Conservation (phyloP, 306 rosid species). For the Vicia faba region DNA sequence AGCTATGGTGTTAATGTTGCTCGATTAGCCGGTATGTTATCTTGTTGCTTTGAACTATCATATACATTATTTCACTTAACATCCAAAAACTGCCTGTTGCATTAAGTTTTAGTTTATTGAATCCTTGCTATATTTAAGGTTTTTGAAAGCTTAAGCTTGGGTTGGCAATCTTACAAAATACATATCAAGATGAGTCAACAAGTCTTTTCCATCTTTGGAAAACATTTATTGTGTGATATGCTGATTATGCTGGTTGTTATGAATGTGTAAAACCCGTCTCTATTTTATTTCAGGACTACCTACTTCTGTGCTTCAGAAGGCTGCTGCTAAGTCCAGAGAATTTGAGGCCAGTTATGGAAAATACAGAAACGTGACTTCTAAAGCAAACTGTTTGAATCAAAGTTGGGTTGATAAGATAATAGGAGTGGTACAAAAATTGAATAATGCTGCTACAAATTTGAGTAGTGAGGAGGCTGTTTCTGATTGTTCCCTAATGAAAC, state of each 20-base stretch:
- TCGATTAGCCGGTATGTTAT: slow-evolving; percentile 76
- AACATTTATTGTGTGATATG: slow-evolving; percentile 14
- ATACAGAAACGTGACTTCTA: slow-evolving; percentile 35
- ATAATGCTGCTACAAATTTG: slow-evolving; percentile 38
- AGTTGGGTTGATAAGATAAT: slow-evolving; percentile 45
- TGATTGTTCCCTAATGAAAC: slow-evolving; percentile 47
- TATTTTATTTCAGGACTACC: slow-evolving; percentile 57
- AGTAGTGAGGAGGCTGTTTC: slow-evolving; percentile 43
- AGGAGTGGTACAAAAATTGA: slow-evolving; percentile 45
- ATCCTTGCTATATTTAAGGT: slow-evolving; percentile 1
- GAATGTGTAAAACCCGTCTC: neutral
- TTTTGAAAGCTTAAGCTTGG: slow-evolving; percentile 20
- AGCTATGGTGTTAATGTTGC: slow-evolving; percentile 98
- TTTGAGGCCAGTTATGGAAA: slow-evolving; percentile 83
- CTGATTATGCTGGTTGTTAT: slow-evolving; percentile 5
- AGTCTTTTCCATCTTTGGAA: slow-evolving; percentile 3
- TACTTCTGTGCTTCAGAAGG: slow-evolving; percentile 65
- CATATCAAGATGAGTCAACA: slow-evolving; percentile 8
- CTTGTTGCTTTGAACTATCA: slow-evolving; percentile 20
- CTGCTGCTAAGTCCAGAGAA: slow-evolving; percentile 76
- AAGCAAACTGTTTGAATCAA: slow-evolving; percentile 38
- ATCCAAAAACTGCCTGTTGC: slow-evolving; percentile 18
- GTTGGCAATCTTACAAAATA: neutral
- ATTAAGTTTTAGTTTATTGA: slow-evolving; percentile 22
- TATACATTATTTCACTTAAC: slow-evolving; percentile 8